Evolutionary conservation across 2,329 filamentous ascomycete genomes (phyloP), one percentile per base, ranked within the genome.

Genomic region (Aspergillus sojae): DNA sequence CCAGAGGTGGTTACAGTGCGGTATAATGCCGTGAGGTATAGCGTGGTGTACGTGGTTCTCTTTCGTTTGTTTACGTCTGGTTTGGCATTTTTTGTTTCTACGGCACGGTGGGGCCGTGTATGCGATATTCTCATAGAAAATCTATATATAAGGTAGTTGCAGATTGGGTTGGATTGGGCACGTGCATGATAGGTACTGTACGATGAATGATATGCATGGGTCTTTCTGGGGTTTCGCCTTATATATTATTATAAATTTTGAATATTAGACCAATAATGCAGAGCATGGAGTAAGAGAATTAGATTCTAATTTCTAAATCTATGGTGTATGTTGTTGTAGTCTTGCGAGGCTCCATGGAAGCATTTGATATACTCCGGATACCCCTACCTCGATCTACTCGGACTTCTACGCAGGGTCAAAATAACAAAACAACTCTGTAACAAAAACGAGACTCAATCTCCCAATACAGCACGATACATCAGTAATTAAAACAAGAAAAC

Each of bases 1-100:
- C 89, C 63, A 88, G 95, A 72, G 94, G 94, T 53, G 95, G 95
- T 2, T 99, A 99, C 80, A 96, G 92, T 73, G 95, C 95, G 53
- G 94, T 99, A 69, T 97, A 82, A 83, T 43, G 5, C 26, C 23
- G 30, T 32, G 4, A 6, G 12, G 41, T 61, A 21, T 32, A 46
- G 12, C n/a, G 21, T 48, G 55, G 19, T 48, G 30, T 21, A 43
- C 10, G 26, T 12, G 6, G 46, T 55, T 10, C 30, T 52, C 41
- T 50, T 45, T 36, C 5, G 48, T 41, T 41, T 14, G 39, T 50
- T 34, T 26, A 30, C 48, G n/a, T 56, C 48, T 19, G 10, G 26
- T 19, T 57, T 52, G 48, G n/a, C 3, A 32, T 52, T n/a, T 21
- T 52, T 32, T 52, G 48, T 34, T 32, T 52, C 14, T 32, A 32